Evolutionary conservation across 176 grass and related monocot genomes (phyloP).

Genomic region (Carex kokanica): DNA sequence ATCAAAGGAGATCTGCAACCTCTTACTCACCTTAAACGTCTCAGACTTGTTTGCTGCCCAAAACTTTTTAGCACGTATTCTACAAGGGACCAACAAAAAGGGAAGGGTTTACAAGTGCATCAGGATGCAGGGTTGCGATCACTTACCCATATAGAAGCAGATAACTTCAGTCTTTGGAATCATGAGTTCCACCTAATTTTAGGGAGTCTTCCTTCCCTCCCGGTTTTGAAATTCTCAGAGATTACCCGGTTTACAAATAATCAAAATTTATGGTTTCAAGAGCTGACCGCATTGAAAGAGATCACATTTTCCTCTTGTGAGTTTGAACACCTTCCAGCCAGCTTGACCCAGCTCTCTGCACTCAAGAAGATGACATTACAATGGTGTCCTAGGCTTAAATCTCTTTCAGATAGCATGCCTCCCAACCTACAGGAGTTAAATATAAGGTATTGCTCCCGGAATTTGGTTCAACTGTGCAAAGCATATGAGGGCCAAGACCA

Average conservation of each 20-base stretch:
- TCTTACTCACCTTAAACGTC: not conserved
- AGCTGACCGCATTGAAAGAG: not conserved
- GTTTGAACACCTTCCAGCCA: not conserved
- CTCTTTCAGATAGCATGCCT: too few relatives aligned
- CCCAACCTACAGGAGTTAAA: not conserved
- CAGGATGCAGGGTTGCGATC: not conserved
- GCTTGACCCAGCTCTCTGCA: not conserved
- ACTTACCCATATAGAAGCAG: not conserved
- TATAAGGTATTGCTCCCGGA: not conserved
- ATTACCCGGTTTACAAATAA: not conserved
- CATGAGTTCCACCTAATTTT: not conserved
- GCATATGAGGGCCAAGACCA: not conserved
- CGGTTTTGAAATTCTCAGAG: not conserved
- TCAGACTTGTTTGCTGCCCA: not conserved
- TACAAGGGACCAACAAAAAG: not conserved
- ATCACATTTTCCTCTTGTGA: not conserved
- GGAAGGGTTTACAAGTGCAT: not conserved
- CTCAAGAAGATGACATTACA: not conserved
- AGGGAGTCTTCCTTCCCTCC: not conserved
- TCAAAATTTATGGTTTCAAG: not conserved
- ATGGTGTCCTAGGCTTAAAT: not conserved
- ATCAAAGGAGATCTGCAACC: not conserved
- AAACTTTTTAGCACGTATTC: not conserved
- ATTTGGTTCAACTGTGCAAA: not conserved
- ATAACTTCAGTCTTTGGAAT: not conserved